A percentile compares a stretch with the other conserved stretches of the same genome.
These are phyloP conservation scores for Pleurotus pulmonarius DNA, from an alignment of 768 basidiomycete species.

Conservation along the genomic window DNA sequence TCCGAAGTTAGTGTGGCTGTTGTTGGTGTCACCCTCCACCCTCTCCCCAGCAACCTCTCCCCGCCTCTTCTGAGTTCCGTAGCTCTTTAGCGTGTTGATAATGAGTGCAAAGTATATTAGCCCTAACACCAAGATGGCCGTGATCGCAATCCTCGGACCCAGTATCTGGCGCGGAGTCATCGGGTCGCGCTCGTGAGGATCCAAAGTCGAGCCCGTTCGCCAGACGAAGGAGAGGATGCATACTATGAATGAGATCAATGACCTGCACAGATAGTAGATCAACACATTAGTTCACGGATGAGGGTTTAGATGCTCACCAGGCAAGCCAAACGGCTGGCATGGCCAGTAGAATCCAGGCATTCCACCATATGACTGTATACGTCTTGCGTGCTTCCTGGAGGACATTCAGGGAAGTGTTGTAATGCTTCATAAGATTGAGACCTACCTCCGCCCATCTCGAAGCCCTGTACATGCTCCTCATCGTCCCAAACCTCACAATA, in stretches of 20 bases:
- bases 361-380: constrained; percentile 35
- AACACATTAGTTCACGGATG: neutral
- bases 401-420: neutral
- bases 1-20: constrained; percentile 7
- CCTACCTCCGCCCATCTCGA: constrained; percentile 69
- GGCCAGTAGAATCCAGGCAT: constrained; percentile 61
- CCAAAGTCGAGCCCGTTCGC: constrained; percentile 52
- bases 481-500: constrained; percentile 66
- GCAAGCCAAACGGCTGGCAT: constrained; percentile 70
- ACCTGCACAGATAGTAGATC: constrained; percentile 29
- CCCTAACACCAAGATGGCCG: constrained; percentile 52
- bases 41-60: neutral
- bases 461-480: constrained; percentile 70
- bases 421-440: neutral
- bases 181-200: constrained; percentile 24
- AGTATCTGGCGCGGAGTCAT: constrained; percentile 37
- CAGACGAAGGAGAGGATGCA: constrained; percentile 69
- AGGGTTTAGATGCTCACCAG: constrained; percentile 36
- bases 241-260: constrained; percentile 62
- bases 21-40: neutral
- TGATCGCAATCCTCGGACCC: constrained; percentile 52
- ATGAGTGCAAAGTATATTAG: constrained; percentile 60
- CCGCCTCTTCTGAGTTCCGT: constrained; percentile 34
- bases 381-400: constrained; percentile 50
- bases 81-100: constrained; percentile 56